These are phyloP conservation scores for Gossypium herbaceum DNA, from an alignment of 345 rosid genomes.

Conservation along the genomic window DNA sequence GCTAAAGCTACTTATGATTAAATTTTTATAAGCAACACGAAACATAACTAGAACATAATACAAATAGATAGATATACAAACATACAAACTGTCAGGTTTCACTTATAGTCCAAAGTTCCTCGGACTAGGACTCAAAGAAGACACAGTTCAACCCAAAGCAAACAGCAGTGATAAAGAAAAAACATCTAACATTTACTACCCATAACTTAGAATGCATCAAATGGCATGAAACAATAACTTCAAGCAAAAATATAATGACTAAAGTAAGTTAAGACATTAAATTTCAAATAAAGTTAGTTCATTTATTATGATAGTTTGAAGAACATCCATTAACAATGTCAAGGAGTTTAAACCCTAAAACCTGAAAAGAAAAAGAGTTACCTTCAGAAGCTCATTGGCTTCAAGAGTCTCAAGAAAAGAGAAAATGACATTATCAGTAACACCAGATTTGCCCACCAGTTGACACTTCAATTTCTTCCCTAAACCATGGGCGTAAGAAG, in stretches of 20 bases:
- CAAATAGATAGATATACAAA: neutral
- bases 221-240: neutral
- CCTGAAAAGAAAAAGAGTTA: slow-evolving; percentile 10
- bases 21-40: neutral
- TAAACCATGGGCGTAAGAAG: slow-evolving; percentile 67
- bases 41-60: neutral
- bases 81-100: neutral
- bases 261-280: neutral
- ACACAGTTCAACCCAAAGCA: too few relatives aligned
- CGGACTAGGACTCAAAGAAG: too few relatives aligned
- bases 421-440: slow-evolving; percentile 54
- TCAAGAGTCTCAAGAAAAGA: slow-evolving; percentile 75
- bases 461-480: slow-evolving; percentile 79
- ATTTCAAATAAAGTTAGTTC: neutral
- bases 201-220: neutral
- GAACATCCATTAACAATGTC: neutral
- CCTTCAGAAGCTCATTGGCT: slow-evolving; percentile 84
- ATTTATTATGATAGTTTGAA: neutral
- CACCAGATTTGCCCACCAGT: slow-evolving; percentile 79
- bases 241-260: neutral
- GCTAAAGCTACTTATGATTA: too few relatives aligned
- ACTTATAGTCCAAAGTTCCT: neutral
- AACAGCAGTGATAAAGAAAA: too few relatives aligned
- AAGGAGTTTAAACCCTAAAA: neutral
- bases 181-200: neutral